These are phyloP conservation scores for Rhodotorula babjevae DNA, from an alignment of 768 basidiomycete genomes.

Conservation along the genomic window DNA sequence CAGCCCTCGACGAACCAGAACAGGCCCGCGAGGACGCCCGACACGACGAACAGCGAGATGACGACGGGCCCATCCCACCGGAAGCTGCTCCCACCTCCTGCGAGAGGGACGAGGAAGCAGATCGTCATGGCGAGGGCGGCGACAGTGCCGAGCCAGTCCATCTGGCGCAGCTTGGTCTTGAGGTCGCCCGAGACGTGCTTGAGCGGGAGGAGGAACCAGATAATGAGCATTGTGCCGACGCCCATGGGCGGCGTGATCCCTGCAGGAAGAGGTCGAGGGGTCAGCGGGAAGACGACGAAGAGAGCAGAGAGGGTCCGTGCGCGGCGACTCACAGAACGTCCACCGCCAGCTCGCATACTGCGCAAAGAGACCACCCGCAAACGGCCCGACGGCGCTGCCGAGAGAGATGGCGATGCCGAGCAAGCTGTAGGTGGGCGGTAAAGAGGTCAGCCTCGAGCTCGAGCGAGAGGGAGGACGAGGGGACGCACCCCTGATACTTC, in stretches of 20 bases:
- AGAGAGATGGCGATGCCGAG: constrained; percentile 40
- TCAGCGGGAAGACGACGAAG: not conserved
- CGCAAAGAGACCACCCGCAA: constrained; percentile 41
- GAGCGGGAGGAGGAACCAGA: constrained; percentile 43
- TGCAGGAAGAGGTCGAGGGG: not conserved
- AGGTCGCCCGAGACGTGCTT: constrained; percentile 40
- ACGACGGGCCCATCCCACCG: constrained; percentile 39
- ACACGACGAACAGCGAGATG: constrained; percentile 39
- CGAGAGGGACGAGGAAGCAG: constrained; percentile 42
- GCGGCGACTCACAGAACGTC: constrained; percentile 37
- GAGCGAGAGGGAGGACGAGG: not conserved
- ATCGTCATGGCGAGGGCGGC: constrained; percentile 40
- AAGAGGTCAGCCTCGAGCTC: not conserved
- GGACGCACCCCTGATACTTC: constrained; percentile 42
- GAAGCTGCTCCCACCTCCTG: constrained; percentile 42
- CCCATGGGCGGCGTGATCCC: constrained; percentile 41
- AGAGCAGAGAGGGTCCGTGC: too few relatives aligned
- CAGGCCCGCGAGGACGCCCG: constrained; percentile 20
- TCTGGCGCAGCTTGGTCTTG: constrained; percentile 38
- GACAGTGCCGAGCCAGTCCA: constrained; percentile 44
- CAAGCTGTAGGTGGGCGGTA: constrained; percentile 13
- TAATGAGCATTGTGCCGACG: constrained; percentile 33
- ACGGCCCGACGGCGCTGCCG: constrained; percentile 36
- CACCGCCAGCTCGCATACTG: constrained; percentile 43
- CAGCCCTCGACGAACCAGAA: constrained; percentile 38